These are phyloP conservation scores for Evernia prunastri DNA, from an alignment of 495 filamentous ascomycete species.

Conservation along the genomic window DNA sequence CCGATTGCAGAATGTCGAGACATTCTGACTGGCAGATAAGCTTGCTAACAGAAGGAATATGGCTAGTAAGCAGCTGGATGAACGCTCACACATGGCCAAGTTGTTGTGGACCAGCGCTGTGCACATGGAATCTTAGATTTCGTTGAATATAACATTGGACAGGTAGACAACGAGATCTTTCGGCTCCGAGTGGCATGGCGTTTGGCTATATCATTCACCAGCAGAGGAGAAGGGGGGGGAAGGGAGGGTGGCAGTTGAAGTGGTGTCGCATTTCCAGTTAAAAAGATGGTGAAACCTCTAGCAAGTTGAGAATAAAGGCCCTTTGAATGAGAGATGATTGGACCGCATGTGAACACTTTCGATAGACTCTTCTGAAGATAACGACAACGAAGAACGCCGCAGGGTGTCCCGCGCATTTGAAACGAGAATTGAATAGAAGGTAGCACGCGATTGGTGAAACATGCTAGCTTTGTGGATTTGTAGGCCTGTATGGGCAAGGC, in stretches of 20 bases:
- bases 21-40: not conserved
- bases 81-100: not conserved
- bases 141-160: not conserved
- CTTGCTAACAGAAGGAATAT: not conserved
- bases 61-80: not conserved
- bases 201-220: not conserved
- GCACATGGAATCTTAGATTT: not conserved
- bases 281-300: not conserved
- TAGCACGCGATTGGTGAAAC: not conserved
- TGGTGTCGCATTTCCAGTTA: not conserved
- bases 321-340: not conserved
- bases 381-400: not conserved
- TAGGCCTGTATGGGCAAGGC: not conserved
- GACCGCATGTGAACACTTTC: too few relatives aligned
- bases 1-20: constrained; percentile 15
- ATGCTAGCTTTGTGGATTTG: too few relatives aligned
- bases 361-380: not conserved
- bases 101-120: not conserved
- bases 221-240: not conserved
- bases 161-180: not conserved
- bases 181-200: not conserved
- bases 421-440: not conserved
- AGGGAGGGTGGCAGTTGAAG: too few relatives aligned
- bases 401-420: not conserved
- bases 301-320: not conserved